phyloP scores from a whole-genome alignment of 1,284 basidiomycete species.

The Ganoderma sinense region DNA sequence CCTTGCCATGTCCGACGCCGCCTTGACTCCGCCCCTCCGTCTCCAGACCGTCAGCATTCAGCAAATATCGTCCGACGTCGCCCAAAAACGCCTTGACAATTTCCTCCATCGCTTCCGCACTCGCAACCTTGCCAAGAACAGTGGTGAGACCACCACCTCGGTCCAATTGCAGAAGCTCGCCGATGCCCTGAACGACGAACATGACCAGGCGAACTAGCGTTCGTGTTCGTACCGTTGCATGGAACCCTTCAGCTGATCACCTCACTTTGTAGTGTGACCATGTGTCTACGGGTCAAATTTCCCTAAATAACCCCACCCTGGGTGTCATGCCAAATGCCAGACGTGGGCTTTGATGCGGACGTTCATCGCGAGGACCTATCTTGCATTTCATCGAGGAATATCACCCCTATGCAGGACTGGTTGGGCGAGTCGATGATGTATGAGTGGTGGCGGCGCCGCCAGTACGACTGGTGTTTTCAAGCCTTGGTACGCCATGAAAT shows the following conservation, averaged over 20 bases:
- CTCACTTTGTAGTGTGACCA: not conserved
- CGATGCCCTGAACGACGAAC: constrained; percentile 41
- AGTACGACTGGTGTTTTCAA: not conserved
- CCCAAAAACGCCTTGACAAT: constrained; percentile 36
- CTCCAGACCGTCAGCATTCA: constrained; percentile 34
- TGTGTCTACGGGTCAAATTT: not conserved
- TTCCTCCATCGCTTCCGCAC: constrained; percentile 42
- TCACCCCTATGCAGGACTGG: not conserved
- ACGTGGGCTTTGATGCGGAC: not conserved
- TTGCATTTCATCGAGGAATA: not conserved
- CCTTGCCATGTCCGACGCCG: constrained; percentile 35
- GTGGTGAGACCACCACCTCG: constrained; percentile 44
- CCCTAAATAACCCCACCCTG: not conserved
- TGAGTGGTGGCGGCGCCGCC: not conserved
- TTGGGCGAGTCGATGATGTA: not conserved
- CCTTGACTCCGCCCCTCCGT: constrained; percentile 41
- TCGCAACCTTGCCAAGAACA: constrained; percentile 39
- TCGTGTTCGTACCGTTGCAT: not conserved
- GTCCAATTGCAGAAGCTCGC: constrained; percentile 44
- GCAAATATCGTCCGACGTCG: constrained; percentile 36
- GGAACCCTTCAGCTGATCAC: not conserved
- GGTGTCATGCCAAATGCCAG: not conserved
- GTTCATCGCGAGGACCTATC: not conserved
- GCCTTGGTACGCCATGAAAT: not conserved
- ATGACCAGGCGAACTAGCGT: not conserved